Base-by-base conservation (phyloP, 225 moss, liverwort and hornwort genomes). In the Sphagnum tenellum region DNA sequence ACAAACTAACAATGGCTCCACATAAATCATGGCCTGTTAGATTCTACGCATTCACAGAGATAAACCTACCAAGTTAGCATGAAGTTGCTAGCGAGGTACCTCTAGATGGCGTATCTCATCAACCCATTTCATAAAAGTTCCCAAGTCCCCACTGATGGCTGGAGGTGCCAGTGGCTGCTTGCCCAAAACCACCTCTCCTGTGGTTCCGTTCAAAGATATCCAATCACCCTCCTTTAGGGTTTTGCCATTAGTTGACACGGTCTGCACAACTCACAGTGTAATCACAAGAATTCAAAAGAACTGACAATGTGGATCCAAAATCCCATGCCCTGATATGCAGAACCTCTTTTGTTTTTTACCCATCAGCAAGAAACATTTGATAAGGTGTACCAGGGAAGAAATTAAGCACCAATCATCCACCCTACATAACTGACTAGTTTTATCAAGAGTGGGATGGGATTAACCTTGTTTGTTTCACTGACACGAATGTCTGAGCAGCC, bases 401-500 rank as follows among this genome's bases (percentile, higher is more conserved):
- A 29, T 29, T 29, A 29, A 29, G 29, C 29, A 29, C 29, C 29
- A 29, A 29, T 29, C 0, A 29, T 29, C 29, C 29, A 29, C 29
- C 29, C 29, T 29, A 29, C 1, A 29, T 29, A 29, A 29, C 0
- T 29, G 29, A 29, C 29, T 29, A 29, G 29, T 29, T 29, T 29
- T 29, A 29, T 29, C 29, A 29, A 29, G 29, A 29, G 29, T 29
- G 29, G 29, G 29, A 29, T 0, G 60, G 47, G 47, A 69, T 73
- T 56, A 2, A 92, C 92, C 84, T 71, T 85, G 59, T 72, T 83
- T 7, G 56, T 47, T 74, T 94, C 94, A 67, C 85, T 85, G 53
- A 94, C 94, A 63, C 85, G 89, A 55, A 94, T 83, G 60, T 91
- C 94, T 46, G 89, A 87, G 78, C 94, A 94, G n/a, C 94, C 94